phyloP scores from a whole-genome alignment of 2,329 filamentous ascomycete genomes.

The Cercospora citrullina region DNA sequence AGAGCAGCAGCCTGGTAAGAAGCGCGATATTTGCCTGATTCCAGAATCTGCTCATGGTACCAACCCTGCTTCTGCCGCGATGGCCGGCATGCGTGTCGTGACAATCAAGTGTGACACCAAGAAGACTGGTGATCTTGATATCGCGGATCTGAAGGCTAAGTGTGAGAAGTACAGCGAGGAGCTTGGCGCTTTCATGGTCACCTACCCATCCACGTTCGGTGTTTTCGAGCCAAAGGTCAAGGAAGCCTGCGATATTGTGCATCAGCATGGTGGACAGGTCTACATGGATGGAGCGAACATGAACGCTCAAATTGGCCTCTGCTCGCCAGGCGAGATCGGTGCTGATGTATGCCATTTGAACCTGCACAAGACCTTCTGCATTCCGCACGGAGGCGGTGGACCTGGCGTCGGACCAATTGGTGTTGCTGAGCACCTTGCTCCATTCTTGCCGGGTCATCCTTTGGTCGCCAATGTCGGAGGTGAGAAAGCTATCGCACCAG shows the following conservation, averaged over 20 bases:
- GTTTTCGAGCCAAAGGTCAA: constrained; percentile 91
- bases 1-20: constrained; percentile 64
- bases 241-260: constrained; percentile 80
- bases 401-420: constrained; percentile 93
- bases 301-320: constrained; percentile 96
- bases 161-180: constrained; percentile 84
- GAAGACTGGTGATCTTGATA: constrained; percentile 80
- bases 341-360: constrained; percentile 97
- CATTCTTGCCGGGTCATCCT: constrained; percentile 73
- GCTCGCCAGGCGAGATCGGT: constrained; percentile 90
- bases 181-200: constrained; percentile 92
- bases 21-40: constrained; percentile 89
- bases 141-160: constrained; percentile 81
- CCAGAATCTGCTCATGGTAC: constrained; percentile 94
- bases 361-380: constrained; percentile 98
- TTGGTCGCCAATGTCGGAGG: constrained; percentile 57
- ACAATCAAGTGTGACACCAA: constrained; percentile 84
- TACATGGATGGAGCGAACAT: constrained; percentile 99
- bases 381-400: constrained; percentile 91
- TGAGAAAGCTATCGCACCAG: constrained; percentile 62
- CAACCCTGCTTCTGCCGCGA: constrained; percentile 90
- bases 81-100: constrained; percentile 94
- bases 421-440: constrained; percentile 76
- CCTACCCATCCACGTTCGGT: constrained; percentile 92
- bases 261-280: constrained; percentile 84